Percentiles rank a stretch among this genome's conserved stretches.
phyloP scores from a whole-genome alignment of 2,329 filamentous ascomycete genomes.

The Alternaria burnsii region DNA sequence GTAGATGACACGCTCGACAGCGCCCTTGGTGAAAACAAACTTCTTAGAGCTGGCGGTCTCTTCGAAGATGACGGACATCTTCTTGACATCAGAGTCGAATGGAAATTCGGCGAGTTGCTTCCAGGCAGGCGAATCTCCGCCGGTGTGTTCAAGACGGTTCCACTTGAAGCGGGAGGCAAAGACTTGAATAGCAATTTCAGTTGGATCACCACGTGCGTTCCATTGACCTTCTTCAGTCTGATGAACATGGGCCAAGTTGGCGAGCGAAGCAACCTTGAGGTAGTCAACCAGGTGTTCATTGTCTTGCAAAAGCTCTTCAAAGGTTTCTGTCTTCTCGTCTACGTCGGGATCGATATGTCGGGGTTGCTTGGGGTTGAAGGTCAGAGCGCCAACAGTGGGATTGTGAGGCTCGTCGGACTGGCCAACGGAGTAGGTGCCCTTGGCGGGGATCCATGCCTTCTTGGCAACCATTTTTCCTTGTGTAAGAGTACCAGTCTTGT shows the following conservation, averaged over 20 bases:
- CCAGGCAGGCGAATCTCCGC: slow-evolving; percentile 26
- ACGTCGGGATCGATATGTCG: slow-evolving; percentile 42
- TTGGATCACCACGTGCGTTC: slow-evolving; percentile 53
- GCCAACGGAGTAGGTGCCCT: slow-evolving; percentile 45
- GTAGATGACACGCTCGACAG: slow-evolving; percentile 69
- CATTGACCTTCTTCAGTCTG: slow-evolving; percentile 23
- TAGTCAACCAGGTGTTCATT: slow-evolving; percentile 43
- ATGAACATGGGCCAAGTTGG: slow-evolving; percentile 24
- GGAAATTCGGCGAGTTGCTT: slow-evolving; percentile 68
- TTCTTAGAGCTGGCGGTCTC: slow-evolving; percentile 50
- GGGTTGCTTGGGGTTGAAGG: slow-evolving; percentile 34
- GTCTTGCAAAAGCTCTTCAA: slow-evolving; percentile 37
- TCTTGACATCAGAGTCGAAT: slow-evolving; percentile 77
- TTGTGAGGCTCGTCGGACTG: slow-evolving; percentile 41
- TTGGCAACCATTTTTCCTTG: slow-evolving; percentile 49
- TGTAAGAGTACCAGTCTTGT: slow-evolving; percentile 46
- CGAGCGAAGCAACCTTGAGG: slow-evolving; percentile 48
- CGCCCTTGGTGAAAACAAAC: slow-evolving; percentile 69
- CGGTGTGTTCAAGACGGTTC: slow-evolving; percentile 25
- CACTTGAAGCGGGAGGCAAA: slow-evolving; percentile 74
- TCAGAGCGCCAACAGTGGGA: slow-evolving; percentile 43
- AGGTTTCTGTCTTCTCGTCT: slow-evolving; percentile 32
- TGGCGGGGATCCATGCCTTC: slow-evolving; percentile 46
- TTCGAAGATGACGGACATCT: slow-evolving; percentile 74
- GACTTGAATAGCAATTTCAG: slow-evolving; percentile 77